A percentile compares a stretch with the other conserved stretches of the same genome.
Evolutionary conservation across 1,284 basidiomycete species (phyloP).

Genomic region (Heterobasidion occidentale): DNA sequence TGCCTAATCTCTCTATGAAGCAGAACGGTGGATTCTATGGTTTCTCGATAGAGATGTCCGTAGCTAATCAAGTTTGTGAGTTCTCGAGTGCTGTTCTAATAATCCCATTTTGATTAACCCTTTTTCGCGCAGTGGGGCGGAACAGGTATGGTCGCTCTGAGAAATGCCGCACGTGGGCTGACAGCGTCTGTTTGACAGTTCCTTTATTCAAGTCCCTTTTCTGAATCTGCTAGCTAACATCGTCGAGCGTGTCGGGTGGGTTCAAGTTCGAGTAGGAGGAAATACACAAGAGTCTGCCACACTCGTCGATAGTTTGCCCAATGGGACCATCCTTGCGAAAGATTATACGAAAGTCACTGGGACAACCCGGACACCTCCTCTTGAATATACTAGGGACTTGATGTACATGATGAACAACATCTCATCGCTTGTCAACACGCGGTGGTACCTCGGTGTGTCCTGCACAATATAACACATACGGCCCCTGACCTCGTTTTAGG

Average conservation of each 20-base stretch:
- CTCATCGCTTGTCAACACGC: slow-evolving; percentile 40
- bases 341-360: slow-evolving; percentile 12
- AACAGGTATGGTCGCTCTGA: slow-evolving; percentile 12
- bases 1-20: slow-evolving; percentile 20
- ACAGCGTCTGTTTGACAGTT: slow-evolving; percentile 22
- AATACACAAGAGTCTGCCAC: slow-evolving; percentile 65
- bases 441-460: slow-evolving; percentile 51
- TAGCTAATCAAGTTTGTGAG: slow-evolving; percentile 30
- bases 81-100: slow-evolving; percentile 2
- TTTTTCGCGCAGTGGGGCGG: slow-evolving; percentile 13
- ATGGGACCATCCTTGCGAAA: slow-evolving; percentile 13
- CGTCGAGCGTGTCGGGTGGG: slow-evolving; percentile 47
- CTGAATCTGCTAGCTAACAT: slow-evolving; percentile 71
- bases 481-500: not conserved
- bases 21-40: slow-evolving; percentile 34
- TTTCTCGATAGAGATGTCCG: slow-evolving; percentile 40
- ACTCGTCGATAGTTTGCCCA: slow-evolving; percentile 16
- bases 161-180: not conserved
- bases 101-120: not conserved
- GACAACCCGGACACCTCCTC: slow-evolving; percentile 45
- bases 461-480: not conserved
- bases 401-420: slow-evolving; percentile 54
- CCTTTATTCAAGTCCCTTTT: slow-evolving; percentile 52
- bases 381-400: slow-evolving; percentile 49
- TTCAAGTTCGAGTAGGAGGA: slow-evolving; percentile 64